phyloP scores from a whole-genome alignment of 108 stramenopile species.

The Cylindrotheca closterium region DNA sequence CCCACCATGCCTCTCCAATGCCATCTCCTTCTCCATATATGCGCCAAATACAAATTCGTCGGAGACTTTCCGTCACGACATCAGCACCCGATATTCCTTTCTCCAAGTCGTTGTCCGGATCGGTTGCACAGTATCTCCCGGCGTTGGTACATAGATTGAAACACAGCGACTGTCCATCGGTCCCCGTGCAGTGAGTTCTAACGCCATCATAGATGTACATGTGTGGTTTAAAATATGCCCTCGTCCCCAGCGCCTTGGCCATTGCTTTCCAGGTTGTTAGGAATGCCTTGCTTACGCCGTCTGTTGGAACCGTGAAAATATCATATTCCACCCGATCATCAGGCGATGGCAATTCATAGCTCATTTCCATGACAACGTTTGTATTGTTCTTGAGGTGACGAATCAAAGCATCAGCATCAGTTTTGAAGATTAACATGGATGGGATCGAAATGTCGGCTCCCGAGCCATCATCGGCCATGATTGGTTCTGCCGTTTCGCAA shows the following conservation, averaged over 20 bases:
- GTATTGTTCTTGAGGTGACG: conserved; percentile 57
- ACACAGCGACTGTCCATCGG: conserved; percentile 45
- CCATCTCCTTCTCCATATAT: conserved; percentile 41
- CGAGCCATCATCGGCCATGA: conserved; percentile 97
- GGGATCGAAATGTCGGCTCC: conserved; percentile 93
- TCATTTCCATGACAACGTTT: conserved; percentile 78
- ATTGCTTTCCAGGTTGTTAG: conserved; percentile 75
- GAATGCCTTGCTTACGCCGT: conserved; percentile 60
- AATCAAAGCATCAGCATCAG: conserved; percentile 80
- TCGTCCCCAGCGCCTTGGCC: conserved; percentile 66
- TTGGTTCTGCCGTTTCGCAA: conserved; percentile 82
- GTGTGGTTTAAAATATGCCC: conserved; percentile 88
- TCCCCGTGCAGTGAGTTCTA: conserved; percentile 28
- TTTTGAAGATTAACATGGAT: conserved; percentile 81
- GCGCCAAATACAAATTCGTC: conserved; percentile 67
- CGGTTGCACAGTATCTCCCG: conserved; percentile 74
- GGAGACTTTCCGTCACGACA: conserved; percentile 60
- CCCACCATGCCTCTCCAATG: conserved; percentile 56
- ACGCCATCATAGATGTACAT: conserved; percentile 89
- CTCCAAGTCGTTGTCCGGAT: conserved; percentile 62
- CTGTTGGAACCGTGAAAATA: conserved; percentile 88
- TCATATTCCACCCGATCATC: conserved; percentile 94
- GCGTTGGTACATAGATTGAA: conserved; percentile 67
- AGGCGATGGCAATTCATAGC: conserved; percentile 76
- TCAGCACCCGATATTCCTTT: conserved; percentile 55